Percentiles rank a stretch among this genome's conserved stretches.
These are phyloP conservation scores for Sordariomycetes sp. DNA, from an alignment of 2,329 filamentous ascomycete species.

Conservation along the genomic window DNA sequence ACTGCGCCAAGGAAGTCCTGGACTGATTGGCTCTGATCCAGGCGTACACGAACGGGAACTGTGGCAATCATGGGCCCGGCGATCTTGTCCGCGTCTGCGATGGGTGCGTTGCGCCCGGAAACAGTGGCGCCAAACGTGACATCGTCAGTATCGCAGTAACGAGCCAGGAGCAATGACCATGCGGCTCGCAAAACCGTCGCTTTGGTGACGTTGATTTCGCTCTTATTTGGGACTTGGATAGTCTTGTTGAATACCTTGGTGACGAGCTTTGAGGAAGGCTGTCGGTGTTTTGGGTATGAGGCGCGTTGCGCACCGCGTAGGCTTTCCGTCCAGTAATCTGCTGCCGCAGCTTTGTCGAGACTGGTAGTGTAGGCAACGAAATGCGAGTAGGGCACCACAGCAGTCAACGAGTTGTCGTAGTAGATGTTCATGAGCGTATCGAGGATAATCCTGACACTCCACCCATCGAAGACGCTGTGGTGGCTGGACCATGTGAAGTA, in stretches of 20 bases:
- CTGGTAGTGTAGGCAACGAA: constrained; percentile 6
- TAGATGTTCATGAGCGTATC: constrained; percentile 4
- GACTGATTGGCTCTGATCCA: not conserved
- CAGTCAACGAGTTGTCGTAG: not conserved
- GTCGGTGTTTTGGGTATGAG: too few species aligned
- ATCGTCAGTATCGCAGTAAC: constrained; percentile 8
- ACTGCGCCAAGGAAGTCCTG: constrained; percentile 3
- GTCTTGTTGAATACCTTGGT: too few species aligned
- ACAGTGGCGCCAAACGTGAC: constrained; percentile 11
- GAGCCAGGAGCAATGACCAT: constrained; percentile 3
- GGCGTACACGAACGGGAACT: constrained; percentile 6
- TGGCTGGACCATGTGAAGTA: constrained; percentile 13
- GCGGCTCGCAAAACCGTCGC: constrained; percentile 9
- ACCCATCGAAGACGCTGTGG: constrained; percentile 12
- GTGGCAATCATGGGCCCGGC: constrained; percentile 11
- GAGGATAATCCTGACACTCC: constrained; percentile 2
- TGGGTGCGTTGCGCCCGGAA: constrained; percentile 11
- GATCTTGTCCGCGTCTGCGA: constrained; percentile 11
- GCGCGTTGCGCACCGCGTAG: too few species aligned
- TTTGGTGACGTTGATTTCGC: constrained; percentile 9
- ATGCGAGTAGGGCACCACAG: not conserved
- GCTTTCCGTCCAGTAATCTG: constrained; percentile 6
- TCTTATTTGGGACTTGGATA: too few species aligned
- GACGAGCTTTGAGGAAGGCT: too few species aligned
- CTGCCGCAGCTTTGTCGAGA: constrained; percentile 2